Evolutionary conservation across 2,329 filamentous ascomycete species (phyloP), one percentile per base, ranked within the genome.

Genomic region (Colletotrichum nymphaeae): DNA sequence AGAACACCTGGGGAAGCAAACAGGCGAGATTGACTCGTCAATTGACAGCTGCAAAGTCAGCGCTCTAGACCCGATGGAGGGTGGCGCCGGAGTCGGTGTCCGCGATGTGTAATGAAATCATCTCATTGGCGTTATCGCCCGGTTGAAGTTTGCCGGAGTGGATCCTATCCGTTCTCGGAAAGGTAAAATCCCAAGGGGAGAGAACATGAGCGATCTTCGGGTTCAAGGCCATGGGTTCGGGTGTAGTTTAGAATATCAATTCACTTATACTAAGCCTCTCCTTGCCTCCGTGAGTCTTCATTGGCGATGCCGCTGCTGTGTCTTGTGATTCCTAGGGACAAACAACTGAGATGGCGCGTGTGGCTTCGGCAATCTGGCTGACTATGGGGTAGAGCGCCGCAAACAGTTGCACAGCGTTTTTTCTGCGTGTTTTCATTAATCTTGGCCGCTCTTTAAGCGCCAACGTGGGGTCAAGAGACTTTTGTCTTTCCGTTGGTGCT

Each of bases 51-150:
- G 56, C 14, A 19, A 46, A 62, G 30, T 63, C 16, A 46, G 28
- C 8, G 46, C 37, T 16, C 59, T 63, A 69, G 32, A n/a, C 59
- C 66, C 32, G 28, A 70, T 37, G 49, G 42, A 32, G 22, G 42
- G 46, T 26, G 53, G 11, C 14, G 55, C 55, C 53, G 46, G 49
- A 35, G 16, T 28, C 49, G 30, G 16, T n/a, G 30, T 37, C 30
- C 30, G 46, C 37, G n/a, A 65, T 70, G 32, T 65, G 66, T 60
- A 73, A 70, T 56, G 42, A 12, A 70, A 35, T 73, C 37, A 30
- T 59, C 26, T 49, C 42, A 69, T 69, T 72, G 53, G 66, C n/a
- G 42, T 55, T 14, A 30, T 59, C 30, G 11, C 16, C 19, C 28
- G 12, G 30, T 24, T 22, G 19, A 19, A 26, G n/a, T 28, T 35